Evolutionary conservation across 257 asterid genomes (phyloP), one percentile per base, ranked within the genome.

Genomic region (Verbena officinalis): DNA sequence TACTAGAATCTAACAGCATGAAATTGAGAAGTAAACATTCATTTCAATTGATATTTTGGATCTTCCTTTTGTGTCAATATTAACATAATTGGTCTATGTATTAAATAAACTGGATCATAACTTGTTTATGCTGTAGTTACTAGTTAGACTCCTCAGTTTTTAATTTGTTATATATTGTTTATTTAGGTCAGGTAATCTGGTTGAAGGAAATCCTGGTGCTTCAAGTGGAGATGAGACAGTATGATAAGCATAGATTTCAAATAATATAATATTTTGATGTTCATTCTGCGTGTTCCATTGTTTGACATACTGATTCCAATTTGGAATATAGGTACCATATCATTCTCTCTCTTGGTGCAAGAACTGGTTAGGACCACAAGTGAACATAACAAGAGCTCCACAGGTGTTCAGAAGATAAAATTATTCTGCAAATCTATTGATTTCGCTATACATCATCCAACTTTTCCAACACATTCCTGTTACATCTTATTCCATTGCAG

Each of bases 201-300:
- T 90, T 74, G 99, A 94, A 67, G 99, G 99, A 50, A 77, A 90
- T 56, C 95, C 97, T 10, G 84, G 96, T 66, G 86, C 89, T 59
- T 36, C 90, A 64, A 94, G 97, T 44, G 51, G 51, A 17, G 22
- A 44, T 15, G 51, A 44, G 51, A 44, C 51, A 17, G 51, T 44
- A 44, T 15, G 51, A 44, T 44, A 44, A 42, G 51, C 51, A 44
- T n/a, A 44, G 51, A 44, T 16, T 44, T 44, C 20, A n/a, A n/a
- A 16, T 3, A 3, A 44, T 16, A 15, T 17, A 44, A 44, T 44
- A 21, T 15, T 44, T 44, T 44, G 15, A 44, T 16, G 20, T 44
- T n/a, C 20, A 44, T 44, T 44, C 21, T 44, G 51, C 15, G 51
- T 4, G 51, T 44, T 44, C 51, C 15, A 8, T 5, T 42, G 48